These are phyloP conservation scores for Pisolithus orientalis DNA, from an alignment of 768 basidiomycete genomes.

Conservation along the genomic window DNA sequence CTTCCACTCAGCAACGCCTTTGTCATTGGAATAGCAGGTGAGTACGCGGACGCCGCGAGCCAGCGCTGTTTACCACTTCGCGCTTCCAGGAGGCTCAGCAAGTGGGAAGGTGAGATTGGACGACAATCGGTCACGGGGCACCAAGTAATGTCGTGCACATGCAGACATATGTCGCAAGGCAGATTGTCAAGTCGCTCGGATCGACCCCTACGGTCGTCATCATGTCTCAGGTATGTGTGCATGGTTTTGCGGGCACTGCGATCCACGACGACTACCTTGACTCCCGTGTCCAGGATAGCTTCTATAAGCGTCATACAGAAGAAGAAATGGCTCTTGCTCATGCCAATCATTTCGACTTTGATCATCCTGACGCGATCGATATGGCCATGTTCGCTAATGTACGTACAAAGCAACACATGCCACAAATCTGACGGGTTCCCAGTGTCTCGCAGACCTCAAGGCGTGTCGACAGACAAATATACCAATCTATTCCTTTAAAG, in stretches of 20 bases:
- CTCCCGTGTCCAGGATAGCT: constrained; percentile 64
- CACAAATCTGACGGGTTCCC: neutral
- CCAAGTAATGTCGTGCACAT: neutral
- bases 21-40: constrained; percentile 80
- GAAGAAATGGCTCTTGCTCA: constrained; percentile 84
- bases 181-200: constrained; percentile 76
- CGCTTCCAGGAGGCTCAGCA: constrained; percentile 64
- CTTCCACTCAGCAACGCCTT: constrained; percentile 66
- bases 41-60: constrained; percentile 9
- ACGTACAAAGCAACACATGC: constrained; percentile 19
- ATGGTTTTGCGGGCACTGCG: neutral
- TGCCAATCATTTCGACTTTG: constrained; percentile 75
- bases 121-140: neutral
- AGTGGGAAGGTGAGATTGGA: constrained; percentile 66
- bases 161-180: constrained; percentile 80
- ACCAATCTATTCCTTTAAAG: constrained; percentile 89
- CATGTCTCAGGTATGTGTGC: constrained; percentile 63
- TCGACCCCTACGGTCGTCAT: constrained; percentile 86
- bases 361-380: constrained; percentile 91
- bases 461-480: constrained; percentile 79
- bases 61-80: neutral
- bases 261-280: neutral
- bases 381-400: constrained; percentile 80
- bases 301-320: constrained; percentile 76
- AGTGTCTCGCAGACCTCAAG: constrained; percentile 88